Evolutionary conservation across 306 rosid species (phyloP).

Genomic region (Gastrolobium bilobum): DNA sequence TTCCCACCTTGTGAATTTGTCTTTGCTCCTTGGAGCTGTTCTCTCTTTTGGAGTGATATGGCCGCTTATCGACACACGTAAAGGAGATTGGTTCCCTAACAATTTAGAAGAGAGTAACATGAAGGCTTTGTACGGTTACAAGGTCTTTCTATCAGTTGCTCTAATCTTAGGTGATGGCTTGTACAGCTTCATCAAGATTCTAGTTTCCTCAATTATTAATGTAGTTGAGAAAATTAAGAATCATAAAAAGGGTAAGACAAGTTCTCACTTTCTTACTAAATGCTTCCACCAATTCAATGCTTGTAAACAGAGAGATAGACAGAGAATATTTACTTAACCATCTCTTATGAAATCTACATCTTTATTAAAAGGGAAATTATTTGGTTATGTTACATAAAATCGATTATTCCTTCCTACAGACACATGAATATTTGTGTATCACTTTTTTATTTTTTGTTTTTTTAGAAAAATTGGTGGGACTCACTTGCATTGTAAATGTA

Average conservation of each 20-base stretch:
- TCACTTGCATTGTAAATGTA: no score
- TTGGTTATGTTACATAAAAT: no score
- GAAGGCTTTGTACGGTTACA: constrained; percentile 82
- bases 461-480: no score
- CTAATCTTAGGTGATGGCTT: constrained; percentile 81
- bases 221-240: constrained; percentile 45
- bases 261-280: not conserved
- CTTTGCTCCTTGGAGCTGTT: constrained; percentile 68
- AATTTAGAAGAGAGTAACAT: constrained; percentile 66
- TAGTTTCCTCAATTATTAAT: constrained; percentile 55
- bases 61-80: constrained; percentile 71
- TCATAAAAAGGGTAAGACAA: constrained; percentile 5
- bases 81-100: constrained; percentile 74
- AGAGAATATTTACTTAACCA: no score
- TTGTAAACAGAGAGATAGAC: no score
- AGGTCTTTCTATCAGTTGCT: constrained; percentile 76
- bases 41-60: constrained; percentile 74
- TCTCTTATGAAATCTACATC: no score
- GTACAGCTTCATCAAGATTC: constrained; percentile 72
- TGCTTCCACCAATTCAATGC: no score
- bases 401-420: no score
- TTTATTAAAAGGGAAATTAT: no score
- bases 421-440: no score
- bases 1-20: constrained; percentile 55
- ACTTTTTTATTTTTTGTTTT: no score